Evolutionary conservation across 768 basidiomycete genomes (phyloP).

Genomic region (Mycena kentingensis): DNA sequence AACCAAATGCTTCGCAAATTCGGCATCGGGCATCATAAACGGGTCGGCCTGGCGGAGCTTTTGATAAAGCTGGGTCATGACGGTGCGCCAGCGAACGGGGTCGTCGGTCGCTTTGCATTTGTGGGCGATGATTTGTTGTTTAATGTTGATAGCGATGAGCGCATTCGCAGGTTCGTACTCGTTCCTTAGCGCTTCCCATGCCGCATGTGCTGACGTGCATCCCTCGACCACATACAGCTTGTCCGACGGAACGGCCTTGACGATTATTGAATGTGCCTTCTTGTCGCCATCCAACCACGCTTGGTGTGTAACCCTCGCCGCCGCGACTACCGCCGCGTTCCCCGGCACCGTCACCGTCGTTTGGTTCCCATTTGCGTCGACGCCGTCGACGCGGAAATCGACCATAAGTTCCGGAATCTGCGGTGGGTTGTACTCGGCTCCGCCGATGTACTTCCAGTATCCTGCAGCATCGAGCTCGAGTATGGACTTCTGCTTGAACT

Average conservation of each 20-base stretch:
- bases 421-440: slow-evolving; percentile 6
- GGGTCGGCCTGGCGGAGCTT: background rate
- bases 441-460: slow-evolving; percentile 12
- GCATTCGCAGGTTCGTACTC: background rate
- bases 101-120: too few relatives aligned
- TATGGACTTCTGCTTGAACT: slow-evolving; percentile 11
- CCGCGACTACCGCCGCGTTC: background rate
- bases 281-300: slow-evolving; percentile 7
- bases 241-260: slow-evolving; percentile 1
- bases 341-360: slow-evolving; percentile 1
- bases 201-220: background rate
- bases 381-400: background rate
- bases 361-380: background rate
- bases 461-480: slow-evolving; percentile 8
- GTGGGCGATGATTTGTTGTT: too few relatives aligned
- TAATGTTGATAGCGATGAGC: background rate
- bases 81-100: too few relatives aligned
- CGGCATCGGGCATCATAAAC: slow-evolving; percentile 5
- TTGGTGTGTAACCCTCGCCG: background rate
- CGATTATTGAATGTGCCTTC: slow-evolving; percentile 6
- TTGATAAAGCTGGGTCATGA: slow-evolving; percentile 1
- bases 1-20: slow-evolving; percentile 9
- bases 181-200: slow-evolving; percentile 7
- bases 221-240: slow-evolving; percentile 8
- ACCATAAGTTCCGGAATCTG: slow-evolving; percentile 3